Percentiles rank a stretch among this genome's conserved stretches.
phyloP scores from a whole-genome alignment of 1,139 yeast genomes.

The Kodamaea sp. region DNA sequence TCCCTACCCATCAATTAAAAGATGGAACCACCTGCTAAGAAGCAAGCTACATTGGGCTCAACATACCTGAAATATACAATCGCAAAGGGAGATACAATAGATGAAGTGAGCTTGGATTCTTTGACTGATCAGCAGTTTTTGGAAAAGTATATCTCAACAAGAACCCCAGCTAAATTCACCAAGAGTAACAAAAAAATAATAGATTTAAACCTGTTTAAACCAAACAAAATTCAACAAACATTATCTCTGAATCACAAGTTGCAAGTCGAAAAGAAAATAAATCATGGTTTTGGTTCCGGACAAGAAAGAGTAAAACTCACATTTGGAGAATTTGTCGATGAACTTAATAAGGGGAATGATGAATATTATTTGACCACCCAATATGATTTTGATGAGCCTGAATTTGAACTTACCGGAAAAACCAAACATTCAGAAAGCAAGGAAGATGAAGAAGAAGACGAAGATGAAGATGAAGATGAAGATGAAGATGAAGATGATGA shows the following conservation, averaged over 20 bases:
- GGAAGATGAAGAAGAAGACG: too few species aligned
- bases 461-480: constrained; percentile 6
- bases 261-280: constrained; percentile 53
- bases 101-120: neutral
- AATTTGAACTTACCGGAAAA: constrained; percentile 7
- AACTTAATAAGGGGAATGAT: constrained; percentile 37
- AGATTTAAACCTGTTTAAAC: constrained; percentile 27
- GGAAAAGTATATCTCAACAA: constrained; percentile 22
- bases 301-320: constrained; percentile 46
- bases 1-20: too few species aligned
- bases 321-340: constrained; percentile 43
- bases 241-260: constrained; percentile 33
- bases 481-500: constrained; percentile 13
- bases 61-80: too few species aligned
- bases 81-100: neutral
- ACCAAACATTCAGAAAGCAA: constrained; percentile 4
- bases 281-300: constrained; percentile 68
- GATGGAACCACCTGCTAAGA: too few species aligned
- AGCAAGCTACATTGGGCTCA: too few species aligned
- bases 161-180: constrained; percentile 39
- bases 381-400: constrained; percentile 42
- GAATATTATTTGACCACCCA: constrained; percentile 65
- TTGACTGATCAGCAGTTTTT: constrained; percentile 19
- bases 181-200: constrained; percentile 13
- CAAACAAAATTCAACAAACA: constrained; percentile 31